These are phyloP conservation scores for Cicer cuneatum DNA, from an alignment of 306 rosid genomes.

Conservation along the genomic window DNA sequence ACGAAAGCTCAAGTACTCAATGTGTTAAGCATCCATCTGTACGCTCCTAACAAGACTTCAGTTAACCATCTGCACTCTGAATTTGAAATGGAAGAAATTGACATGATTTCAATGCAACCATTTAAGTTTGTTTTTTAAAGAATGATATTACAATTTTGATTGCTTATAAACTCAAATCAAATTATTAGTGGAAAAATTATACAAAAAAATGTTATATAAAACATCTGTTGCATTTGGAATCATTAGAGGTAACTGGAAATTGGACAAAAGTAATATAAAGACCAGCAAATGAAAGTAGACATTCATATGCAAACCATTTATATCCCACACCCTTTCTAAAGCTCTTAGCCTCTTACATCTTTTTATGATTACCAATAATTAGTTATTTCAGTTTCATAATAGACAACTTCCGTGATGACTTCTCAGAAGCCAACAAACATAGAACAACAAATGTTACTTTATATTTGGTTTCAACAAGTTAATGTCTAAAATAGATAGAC, in stretches of 20 bases:
- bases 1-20: constrained; percentile 38
- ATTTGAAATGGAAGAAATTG: constrained; percentile 39
- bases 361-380: constrained; percentile 18
- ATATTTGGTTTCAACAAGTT: background rate
- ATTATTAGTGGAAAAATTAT: background rate
- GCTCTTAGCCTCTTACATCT: constrained; percentile 1
- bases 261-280: constrained; percentile 14
- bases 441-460: constrained; percentile 25
- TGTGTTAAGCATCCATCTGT: constrained; percentile 45
- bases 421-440: constrained; percentile 18
- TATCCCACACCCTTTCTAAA: constrained; percentile 12
- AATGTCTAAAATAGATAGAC: constrained; percentile 15
- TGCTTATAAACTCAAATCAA: constrained; percentile 28
- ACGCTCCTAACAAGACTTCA: constrained; percentile 53
- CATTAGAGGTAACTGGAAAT: constrained; percentile 14
- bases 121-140: background rate
- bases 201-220: background rate
- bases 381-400: constrained; percentile 21
- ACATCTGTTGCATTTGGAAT: constrained; percentile 24
- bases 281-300: constrained; percentile 34
- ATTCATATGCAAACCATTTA: constrained; percentile 7
- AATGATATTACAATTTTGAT: background rate
- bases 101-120: constrained; percentile 24
- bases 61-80: constrained; percentile 51
- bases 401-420: constrained; percentile 20